Evolutionary conservation across 768 basidiomycete genomes (phyloP), one percentile per base, ranked within the genome.

Genomic region (Xerocomus spinulosus): DNA sequence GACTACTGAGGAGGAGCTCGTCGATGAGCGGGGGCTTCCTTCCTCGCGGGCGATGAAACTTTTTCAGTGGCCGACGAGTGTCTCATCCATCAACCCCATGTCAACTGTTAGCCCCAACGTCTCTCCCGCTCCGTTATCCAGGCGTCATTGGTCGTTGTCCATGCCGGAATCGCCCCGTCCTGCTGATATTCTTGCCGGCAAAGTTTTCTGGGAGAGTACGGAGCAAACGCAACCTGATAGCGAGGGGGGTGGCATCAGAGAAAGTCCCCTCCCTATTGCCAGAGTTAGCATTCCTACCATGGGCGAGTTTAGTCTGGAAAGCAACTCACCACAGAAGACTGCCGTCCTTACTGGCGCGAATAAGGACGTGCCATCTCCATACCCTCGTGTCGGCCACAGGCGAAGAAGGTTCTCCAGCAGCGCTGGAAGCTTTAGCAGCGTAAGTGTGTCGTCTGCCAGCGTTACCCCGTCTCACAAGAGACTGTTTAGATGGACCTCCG

Each of bases 1-100:
- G 53, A 87, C 87, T 4, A 90, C 89, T 2, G 88, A 90, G 60
- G 85, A 88, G 52, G 87, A 92, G 51, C 80, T 90, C 42, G 82
- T 90, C n/a, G 86, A 84, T 45, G 77, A 80, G 9, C 77, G 81
- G 50, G 81, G 83, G 46, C 70, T 87, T 6, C 85, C 82, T 23
- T 90, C 87, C 47, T 79, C 80, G n/a, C 80, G 80, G 46, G 85
- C 85, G 20, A 85, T 88, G 80, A 71, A 73, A 50, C 71, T 86
- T 37, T 86, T 88, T 71, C 78, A 72, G 56, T 77, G 82, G 54
- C 88, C 87, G 8, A 75, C 73, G 17, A 64, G 65, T 15, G 75
- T 85, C 34, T 78, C 79, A 23, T 78, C 80, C 10, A 84, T 89
- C 67, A 77, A 89, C 50, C 87, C 87, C 42, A 67, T 83, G 59